Base-by-base conservation (phyloP, 495 filamentous ascomycete species). In the Opeltia flavorubescens region DNA sequence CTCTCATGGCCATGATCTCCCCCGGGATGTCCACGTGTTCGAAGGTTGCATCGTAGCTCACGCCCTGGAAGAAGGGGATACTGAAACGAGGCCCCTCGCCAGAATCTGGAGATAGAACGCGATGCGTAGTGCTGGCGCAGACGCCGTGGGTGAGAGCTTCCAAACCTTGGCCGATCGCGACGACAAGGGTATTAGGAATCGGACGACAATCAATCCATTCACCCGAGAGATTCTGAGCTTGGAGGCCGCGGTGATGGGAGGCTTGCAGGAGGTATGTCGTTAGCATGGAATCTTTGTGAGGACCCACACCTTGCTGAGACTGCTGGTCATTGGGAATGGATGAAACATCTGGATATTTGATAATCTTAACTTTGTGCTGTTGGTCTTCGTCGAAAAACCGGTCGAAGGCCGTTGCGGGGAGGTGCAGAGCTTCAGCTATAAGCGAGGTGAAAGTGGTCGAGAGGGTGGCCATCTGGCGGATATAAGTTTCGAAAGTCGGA, bases 281-380 rank as follows among this genome's bases (percentile, higher is more conserved):
- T 33, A 95, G 75, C 74, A 89, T 89, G 42, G 76, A 82, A 62
- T 98, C 91, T 61, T 98, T 98, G 62, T 98, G 91, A 7, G 91
- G 83, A 0, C 91, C 88, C 1, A 94, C 86, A 18, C 88, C 88
- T 58, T 78, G 58, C 35, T 60, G 54, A 23, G n/a, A 39, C 26
- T 9, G 51, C 28, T 13, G 27, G 33, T 35, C 44, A 33, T n/a
- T 1, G 28, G 66, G 50, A 5, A 79, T 58, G 49, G 62, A 58
- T 3, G 69, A 60, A 1, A 76, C 64, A 56, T 83, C 77, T 0
- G 83, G 81, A 54, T 94, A 95, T 61, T 91, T 93, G 52, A 95
- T 77, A 47, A 95, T 84, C 59, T 96, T 96, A 31, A 95, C 67
- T 56, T 91, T 89, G 66, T 94, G 86, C 70, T 94, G 82, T 62